These are phyloP conservation scores for Aureobasidium melanogenum DNA, from an alignment of 2,329 filamentous ascomycete species.

Conservation along the genomic window DNA sequence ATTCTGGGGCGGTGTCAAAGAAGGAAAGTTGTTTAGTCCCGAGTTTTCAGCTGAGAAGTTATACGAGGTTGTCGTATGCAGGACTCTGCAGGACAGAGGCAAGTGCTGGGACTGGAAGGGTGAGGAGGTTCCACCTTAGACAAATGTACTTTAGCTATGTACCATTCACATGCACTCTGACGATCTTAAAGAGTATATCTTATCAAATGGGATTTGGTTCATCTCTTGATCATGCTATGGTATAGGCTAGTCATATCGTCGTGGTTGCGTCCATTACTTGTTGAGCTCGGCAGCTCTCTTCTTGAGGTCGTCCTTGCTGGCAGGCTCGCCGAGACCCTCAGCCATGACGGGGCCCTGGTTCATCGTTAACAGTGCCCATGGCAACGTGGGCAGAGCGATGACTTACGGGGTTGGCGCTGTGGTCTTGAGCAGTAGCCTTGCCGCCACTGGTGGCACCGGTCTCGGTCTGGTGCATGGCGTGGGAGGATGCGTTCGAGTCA, in stretches of 20 bases:
- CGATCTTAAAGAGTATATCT: not conserved
- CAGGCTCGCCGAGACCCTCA: slow-evolving; percentile 35
- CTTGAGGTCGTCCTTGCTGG: slow-evolving; percentile 41
- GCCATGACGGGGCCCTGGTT: slow-evolving; percentile 36
- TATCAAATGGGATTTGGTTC: not conserved
- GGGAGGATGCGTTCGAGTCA: slow-evolving; percentile 31
- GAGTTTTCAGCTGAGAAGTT: slow-evolving; percentile 59
- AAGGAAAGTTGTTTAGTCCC: slow-evolving; percentile 56
- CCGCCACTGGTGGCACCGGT: slow-evolving; percentile 27
- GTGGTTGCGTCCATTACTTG: slow-evolving; percentile 26
- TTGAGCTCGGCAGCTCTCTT: slow-evolving; percentile 43
- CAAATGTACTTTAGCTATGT: not conserved
- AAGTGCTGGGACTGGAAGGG: slow-evolving; percentile 63
- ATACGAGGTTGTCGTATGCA: slow-evolving; percentile 46
- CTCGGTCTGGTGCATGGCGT: slow-evolving; percentile 26
- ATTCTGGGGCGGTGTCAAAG: slow-evolving; percentile 59
- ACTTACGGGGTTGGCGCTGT: slow-evolving; percentile 34
- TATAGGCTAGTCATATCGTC: not conserved
- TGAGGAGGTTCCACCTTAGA: slow-evolving; percentile 50
- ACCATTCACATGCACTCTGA: not conserved
- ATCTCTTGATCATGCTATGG: slow-evolving; percentile 8
- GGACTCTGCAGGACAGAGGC: slow-evolving; percentile 47
- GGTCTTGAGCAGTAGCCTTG: slow-evolving; percentile 28
- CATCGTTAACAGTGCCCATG: not conserved
- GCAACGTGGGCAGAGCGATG: slow-evolving; percentile 11